Evolutionary conservation across 2,329 filamentous ascomycete genomes (phyloP).

Genomic region (Thielaviopsis euricoi): DNA sequence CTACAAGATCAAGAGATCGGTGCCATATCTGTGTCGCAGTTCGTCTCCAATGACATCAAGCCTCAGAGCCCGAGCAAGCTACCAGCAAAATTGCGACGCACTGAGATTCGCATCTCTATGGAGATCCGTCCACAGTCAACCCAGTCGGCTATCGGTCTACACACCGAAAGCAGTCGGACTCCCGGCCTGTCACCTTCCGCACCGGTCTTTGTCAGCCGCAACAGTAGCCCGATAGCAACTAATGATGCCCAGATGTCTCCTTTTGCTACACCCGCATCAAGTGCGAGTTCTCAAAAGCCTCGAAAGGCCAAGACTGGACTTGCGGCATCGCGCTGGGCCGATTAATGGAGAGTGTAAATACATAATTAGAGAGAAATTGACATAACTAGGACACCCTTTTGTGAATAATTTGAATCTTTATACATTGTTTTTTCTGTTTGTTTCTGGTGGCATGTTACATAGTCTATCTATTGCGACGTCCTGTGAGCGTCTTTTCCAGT

Average conservation of each 20-base stretch:
- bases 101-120: not conserved
- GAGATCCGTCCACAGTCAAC: not conserved
- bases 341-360: not conserved
- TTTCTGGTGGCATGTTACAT: not conserved
- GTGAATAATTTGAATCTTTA: not conserved
- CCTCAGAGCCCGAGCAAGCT: not conserved
- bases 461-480: conserved; percentile 7
- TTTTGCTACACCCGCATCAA: not conserved
- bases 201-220: not conserved
- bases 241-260: not conserved
- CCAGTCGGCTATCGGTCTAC: not conserved
- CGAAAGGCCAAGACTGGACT: not conserved
- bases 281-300: not conserved
- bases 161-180: not conserved
- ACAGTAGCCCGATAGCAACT: not conserved
- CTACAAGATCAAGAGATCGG: not conserved
- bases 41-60: not conserved
- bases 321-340: conserved; percentile 1
- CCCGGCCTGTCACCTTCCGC: not conserved
- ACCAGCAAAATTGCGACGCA: not conserved
- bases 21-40: not conserved
- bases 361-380: not conserved
- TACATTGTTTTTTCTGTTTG: conserved; percentile 1
- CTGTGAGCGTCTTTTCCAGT: conserved; percentile 48
- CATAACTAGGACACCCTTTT: not conserved